Base-by-base conservation (phyloP, 495 filamentous ascomycete species). In the Podospora comata region DNA sequence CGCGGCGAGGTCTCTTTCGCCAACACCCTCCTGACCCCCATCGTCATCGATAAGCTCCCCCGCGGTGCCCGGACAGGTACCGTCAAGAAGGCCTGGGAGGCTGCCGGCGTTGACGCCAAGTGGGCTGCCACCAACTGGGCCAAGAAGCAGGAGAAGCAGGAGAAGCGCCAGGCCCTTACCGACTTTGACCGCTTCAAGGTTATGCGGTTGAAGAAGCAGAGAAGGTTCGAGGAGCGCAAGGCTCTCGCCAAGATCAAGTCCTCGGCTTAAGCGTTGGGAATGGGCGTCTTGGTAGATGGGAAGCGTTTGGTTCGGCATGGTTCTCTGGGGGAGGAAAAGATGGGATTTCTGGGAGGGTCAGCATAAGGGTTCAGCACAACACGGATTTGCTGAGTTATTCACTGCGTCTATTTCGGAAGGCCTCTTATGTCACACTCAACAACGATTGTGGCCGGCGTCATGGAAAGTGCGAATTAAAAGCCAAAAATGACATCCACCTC, bases 161-260 rank as follows among this genome's bases (percentile, higher is more conserved):
- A 92, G 85, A 92, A 92, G 86, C 89, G 96, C 85, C 89, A 88
- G 82, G 88, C 89, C 74, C 86, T 99, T 70, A 94, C 87, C 84
- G 96, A 99, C 86, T 98, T 99, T 80, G 96, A 99, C 87, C 90
- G 95, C 77, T 99, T 98, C 92, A 97, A 98, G 89, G 94, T 98
- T 73, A 86, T 98, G 87, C 86, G 92, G 80, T 85, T 97, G 84
- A 93, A 90, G 88, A 98, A 98, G 89, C 94, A 97, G 91, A 89
- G 91, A 78, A 90, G 94, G 78, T 97, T 92, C 85, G 94, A 97
- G 86, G 89, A 96, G 82, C 91, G 89, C 83, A 97, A 97, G 89
- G 88, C 92, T 73, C 83, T 91, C 73, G 90, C 92, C 73, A 93
- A 94, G 86, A 84, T 92, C 78, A 82, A 79, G 80, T 82, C 83